These are phyloP conservation scores for Solanum piurae DNA, from an alignment of 257 asterid species.

Conservation along the genomic window DNA sequence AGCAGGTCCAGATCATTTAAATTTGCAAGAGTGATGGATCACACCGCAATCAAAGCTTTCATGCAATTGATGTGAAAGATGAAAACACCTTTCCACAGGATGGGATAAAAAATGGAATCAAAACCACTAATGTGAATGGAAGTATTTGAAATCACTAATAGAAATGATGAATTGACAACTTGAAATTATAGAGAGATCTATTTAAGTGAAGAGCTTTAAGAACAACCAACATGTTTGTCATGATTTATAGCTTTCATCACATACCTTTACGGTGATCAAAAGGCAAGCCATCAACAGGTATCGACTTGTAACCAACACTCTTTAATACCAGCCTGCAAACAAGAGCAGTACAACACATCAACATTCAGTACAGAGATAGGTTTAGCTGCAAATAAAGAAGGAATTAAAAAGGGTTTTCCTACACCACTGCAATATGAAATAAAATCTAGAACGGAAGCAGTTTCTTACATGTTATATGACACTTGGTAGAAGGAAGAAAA, in stretches of 20 bases:
- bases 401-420: neutral
- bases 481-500: neutral
- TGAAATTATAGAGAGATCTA: neutral
- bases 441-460: neutral
- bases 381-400: neutral
- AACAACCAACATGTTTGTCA: neutral
- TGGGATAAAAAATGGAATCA: neutral
- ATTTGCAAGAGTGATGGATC: neutral
- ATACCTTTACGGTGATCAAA: slow-evolving; percentile 50
- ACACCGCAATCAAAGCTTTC: neutral
- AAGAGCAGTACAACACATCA: neutral
- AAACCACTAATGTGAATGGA: neutral
- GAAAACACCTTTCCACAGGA: neutral
- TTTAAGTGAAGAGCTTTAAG: neutral
- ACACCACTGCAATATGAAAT: neutral
- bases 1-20: neutral
- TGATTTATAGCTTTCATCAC: neutral
- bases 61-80: neutral
- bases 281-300: slow-evolving; percentile 62
- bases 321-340: slow-evolving; percentile 64
- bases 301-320: slow-evolving; percentile 88
- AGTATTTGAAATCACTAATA: neutral
- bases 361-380: neutral
- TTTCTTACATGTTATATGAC: neutral
- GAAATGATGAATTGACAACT: neutral